These are phyloP conservation scores for Kurtzmaniella quercitrusa DNA, from an alignment of 1,139 yeast species.

Conservation along the genomic window DNA sequence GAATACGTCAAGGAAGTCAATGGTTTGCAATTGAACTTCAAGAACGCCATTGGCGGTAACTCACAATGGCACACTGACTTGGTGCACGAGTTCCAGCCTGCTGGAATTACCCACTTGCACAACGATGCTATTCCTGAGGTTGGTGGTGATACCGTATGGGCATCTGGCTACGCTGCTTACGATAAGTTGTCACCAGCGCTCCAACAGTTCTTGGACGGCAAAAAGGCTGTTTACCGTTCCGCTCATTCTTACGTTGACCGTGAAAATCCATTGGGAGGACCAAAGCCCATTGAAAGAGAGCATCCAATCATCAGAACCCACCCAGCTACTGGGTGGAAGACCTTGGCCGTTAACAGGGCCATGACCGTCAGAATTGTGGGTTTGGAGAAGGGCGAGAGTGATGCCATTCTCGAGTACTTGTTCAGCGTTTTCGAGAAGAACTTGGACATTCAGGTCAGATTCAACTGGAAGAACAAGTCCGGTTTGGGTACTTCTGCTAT, in stretches of 20 bases:
- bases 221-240: conserved; percentile 31
- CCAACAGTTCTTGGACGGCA: conserved; percentile 34
- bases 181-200: conserved; percentile 35
- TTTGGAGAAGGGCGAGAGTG: conserved; percentile 29
- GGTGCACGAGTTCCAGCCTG: conserved; percentile 35
- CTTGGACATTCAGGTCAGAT: conserved; percentile 47
- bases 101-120: conserved; percentile 36
- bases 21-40: conserved; percentile 24
- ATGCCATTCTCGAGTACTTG: conserved; percentile 29
- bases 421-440: conserved; percentile 29
- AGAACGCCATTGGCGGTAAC: conserved; percentile 28
- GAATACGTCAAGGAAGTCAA: conserved; percentile 28
- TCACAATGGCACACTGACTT: conserved; percentile 36
- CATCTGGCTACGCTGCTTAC: conserved; percentile 35
- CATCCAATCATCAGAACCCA: conserved; percentile 39
- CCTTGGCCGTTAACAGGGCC: conserved; percentile 32
- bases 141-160: conserved; percentile 37
- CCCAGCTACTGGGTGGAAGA: conserved; percentile 42
- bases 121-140: conserved; percentile 30
- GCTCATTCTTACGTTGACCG: conserved; percentile 33
- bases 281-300: conserved; percentile 32
- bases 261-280: conserved; percentile 30
- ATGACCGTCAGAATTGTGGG: conserved; percentile 37
- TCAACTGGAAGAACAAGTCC: conserved; percentile 47
- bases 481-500: conserved; percentile 53